phyloP scores from a whole-genome alignment of 768 basidiomycete genomes.

The Calocera cornea region DNA sequence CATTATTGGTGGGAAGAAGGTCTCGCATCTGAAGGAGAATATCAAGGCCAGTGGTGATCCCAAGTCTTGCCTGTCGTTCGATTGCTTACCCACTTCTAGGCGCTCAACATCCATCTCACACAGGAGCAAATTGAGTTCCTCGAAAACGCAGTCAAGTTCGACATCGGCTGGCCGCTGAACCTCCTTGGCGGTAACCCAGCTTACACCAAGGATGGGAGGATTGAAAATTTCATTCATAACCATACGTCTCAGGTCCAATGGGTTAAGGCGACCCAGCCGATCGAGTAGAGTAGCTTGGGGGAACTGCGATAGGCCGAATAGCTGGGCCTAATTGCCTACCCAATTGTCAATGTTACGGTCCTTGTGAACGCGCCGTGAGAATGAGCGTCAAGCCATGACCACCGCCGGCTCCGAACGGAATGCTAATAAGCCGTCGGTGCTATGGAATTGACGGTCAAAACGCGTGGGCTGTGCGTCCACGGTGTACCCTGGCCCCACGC shows the following conservation, averaged over 20 bases:
- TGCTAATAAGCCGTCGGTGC: too few relatives aligned
- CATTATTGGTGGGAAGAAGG: conserved; percentile 17
- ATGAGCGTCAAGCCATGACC: too few relatives aligned
- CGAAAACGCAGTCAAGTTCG: conserved; percentile 33
- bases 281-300: background rate
- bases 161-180: conserved; percentile 33
- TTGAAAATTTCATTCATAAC: background rate
- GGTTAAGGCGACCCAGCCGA: background rate
- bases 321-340: too few relatives aligned
- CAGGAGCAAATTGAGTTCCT: conserved; percentile 34
- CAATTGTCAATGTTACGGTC: too few relatives aligned
- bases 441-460: too few relatives aligned
- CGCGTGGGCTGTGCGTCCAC: conserved; percentile 1
- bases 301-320: too few relatives aligned
- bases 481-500: conserved; percentile 6
- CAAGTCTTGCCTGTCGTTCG: background rate
- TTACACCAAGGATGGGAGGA: conserved; percentile 3
- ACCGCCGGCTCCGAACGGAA: too few relatives aligned
- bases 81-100: conserved; percentile 18
- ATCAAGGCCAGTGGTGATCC: background rate
- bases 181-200: conserved; percentile 13
- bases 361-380: too few relatives aligned
- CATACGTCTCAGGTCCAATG: background rate
- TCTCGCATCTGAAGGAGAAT: conserved; percentile 19
- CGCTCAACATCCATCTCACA: conserved; percentile 35